These are phyloP conservation scores for Gossypium arboreum DNA, from an alignment of 345 rosid species.

Conservation along the genomic window DNA sequence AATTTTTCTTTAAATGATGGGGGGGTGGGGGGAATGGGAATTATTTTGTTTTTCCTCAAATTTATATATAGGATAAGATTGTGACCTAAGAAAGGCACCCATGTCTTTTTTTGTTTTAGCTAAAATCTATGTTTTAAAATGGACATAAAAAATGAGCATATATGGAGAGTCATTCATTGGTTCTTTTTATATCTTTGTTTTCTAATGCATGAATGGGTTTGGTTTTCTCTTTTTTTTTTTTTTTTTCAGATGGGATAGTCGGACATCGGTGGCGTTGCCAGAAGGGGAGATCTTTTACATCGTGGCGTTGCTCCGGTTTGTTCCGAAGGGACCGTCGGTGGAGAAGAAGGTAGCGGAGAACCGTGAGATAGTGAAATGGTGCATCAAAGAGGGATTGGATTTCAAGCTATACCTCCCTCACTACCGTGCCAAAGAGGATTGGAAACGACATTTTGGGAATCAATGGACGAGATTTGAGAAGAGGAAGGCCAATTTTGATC, in stretches of 20 bases:
- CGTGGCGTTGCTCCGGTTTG: conserved; percentile 75
- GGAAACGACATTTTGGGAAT: conserved; percentile 79
- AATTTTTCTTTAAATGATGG: not conserved
- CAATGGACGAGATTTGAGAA: conserved; percentile 69
- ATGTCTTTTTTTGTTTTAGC: not conserved
- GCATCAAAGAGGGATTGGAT: conserved; percentile 47
- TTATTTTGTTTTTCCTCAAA: too few relatives aligned
- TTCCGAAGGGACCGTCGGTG: conserved; percentile 32
- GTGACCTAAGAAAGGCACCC: conserved; percentile 13
- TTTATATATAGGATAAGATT: not conserved
- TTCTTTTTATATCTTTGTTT: too few relatives aligned
- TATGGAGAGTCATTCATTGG: not conserved
- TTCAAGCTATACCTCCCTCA: conserved; percentile 88
- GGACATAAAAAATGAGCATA: not conserved
- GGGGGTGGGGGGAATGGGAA: too few relatives aligned
- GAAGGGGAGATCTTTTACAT: conserved; percentile 76
- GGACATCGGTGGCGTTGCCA: conserved; percentile 65
- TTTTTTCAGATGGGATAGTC: conserved; percentile 61
- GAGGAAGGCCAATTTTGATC: conserved; percentile 66
- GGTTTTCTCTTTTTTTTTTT: too few relatives aligned
- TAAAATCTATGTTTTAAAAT: not conserved
- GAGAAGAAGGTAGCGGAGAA: conserved; percentile 60
- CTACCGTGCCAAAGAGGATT: conserved; percentile 65
- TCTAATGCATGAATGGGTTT: not conserved
- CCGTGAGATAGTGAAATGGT: conserved; percentile 51